Evolutionary conservation across 306 rosid species (phyloP), one percentile per base, ranked within the genome.

Genomic region (Bauhinia variegata): DNA sequence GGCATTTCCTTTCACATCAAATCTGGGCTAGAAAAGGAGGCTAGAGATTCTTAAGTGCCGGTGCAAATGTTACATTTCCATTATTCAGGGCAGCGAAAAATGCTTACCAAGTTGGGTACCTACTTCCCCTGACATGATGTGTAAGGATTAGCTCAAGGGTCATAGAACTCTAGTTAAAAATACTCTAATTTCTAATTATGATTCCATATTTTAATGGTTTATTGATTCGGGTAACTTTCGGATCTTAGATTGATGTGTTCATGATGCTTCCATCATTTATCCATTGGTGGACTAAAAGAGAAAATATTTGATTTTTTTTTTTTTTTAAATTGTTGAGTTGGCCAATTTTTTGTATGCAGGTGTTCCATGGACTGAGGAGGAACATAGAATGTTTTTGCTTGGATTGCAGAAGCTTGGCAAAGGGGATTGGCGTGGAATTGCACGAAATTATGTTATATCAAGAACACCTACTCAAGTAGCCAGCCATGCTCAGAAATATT

Each of bases 361-460:
- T 33, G 83, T 82, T 78, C 99, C 99, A 3, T 93, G 99, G 99
- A 93, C 99, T 41, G 99, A 93, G 76, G 99, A 90, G 77, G 99
- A 93, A 63, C 99, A 93, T 72, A 88, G 97, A 76, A 90, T 93
- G 99, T 93, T 93, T 77, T 80, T 93, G 73, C 90, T 90, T 17
- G 99, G 99, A 72, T 74, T 93, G 77, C 95, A 93, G 82, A 93
- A 88, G 81, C 92, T 90, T 61, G 99, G 99, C 49, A 93, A 93
- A 87, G 99, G 99, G 47, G 99, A 93, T 75, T 93, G 99, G 99
- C 97, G 99, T 65, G 99, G 99, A 73, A 93, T 93, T 15, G 95
- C 99, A 43, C 88, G 99, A 59, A 93, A 88, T 75, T 93, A 84
- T 67, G 99, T 93, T 56, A 78, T 86, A 75, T 70, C 99, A 48